Conservation (phyloP, 2,329 filamentous ascomycete species). For the Colletotrichum somersetense region DNA sequence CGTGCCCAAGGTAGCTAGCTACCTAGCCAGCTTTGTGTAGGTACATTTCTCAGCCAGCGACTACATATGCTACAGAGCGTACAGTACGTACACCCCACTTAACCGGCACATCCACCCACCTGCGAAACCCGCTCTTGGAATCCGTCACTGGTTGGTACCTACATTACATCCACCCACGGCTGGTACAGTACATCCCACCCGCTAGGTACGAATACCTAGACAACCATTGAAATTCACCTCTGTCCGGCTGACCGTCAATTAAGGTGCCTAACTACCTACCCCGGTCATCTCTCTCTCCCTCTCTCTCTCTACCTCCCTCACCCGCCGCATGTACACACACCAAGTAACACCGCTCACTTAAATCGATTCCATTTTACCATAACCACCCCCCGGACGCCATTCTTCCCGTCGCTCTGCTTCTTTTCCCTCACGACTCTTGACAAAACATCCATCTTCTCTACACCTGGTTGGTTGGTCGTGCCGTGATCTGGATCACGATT, state of each 20-base stretch:
- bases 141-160: constrained; percentile 26
- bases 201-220: not conserved
- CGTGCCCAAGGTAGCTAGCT: not conserved
- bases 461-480: constrained; percentile 2
- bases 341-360: constrained; percentile 14
- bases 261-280: constrained; percentile 11
- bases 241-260: constrained; percentile 38
- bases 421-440: constrained; percentile 11
- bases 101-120: constrained; percentile 25
- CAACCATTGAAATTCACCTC: constrained; percentile 34
- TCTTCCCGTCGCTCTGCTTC: constrained; percentile 3
- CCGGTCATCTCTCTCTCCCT: constrained; percentile 14
- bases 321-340: constrained; percentile 4
- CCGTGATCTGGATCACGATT: constrained; percentile 35
- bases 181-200: not conserved
- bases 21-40: not conserved
- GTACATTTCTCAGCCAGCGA: not conserved
- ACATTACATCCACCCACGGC: constrained; percentile 5
- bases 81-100: not conserved
- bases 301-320: not conserved
- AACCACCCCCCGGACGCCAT: constrained; percentile 28
- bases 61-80: not conserved
- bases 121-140: constrained; percentile 22
- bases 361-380: constrained; percentile 27
- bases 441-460: not conserved